Evolutionary conservation across 768 basidiomycete species (phyloP), one percentile per base, ranked within the genome.

Genomic region (Wakefieldia striispora): DNA sequence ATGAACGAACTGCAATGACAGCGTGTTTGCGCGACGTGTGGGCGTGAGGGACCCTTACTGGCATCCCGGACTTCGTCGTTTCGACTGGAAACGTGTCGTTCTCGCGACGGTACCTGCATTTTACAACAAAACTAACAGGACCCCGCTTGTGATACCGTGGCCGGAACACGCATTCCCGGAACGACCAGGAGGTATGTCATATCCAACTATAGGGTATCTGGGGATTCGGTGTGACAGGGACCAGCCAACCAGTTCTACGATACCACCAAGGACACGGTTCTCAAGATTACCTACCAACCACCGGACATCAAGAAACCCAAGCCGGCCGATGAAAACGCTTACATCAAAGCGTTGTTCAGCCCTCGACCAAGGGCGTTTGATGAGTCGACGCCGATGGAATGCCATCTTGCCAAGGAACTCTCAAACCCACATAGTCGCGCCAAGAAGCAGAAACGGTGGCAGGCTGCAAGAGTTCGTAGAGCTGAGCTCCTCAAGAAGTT

Each of bases 381-480:
- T 26, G 74, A 76, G 11, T 66, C 74, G 13, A 70, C 73, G 10
- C 86, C 87, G 12, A 75, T 88, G 51, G 91, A 93, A 63, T 61
- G 77, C 20, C 80, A 81, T 60, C 68, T 93, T 49, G 63, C 71
- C 39, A 77, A 78, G 53, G 91, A 93, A 60, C 79, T 93, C 34
- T 76, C 87, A 23, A 91, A 91, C 65, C 89, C 89, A 21, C 85
- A 91, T 61, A 82, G 86, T 12, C 83, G 88, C 17, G 86, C 89
- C 9, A 91, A 88, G 74, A 91, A 88, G 65, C 83, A 87, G 59
- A 72, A 73, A 42, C 81, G 91, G 54, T 92, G 86, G 86, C 80
- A 87, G 64, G 73, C 72, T 4, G 77, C 75, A 55, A 75, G 77
- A 54, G 56, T 64, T 16, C 71, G 75, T 53, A 76, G 75, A 61